These are phyloP conservation scores for Cladosporium colombiae DNA, from an alignment of 2,329 filamentous ascomycete genomes.

Conservation along the genomic window DNA sequence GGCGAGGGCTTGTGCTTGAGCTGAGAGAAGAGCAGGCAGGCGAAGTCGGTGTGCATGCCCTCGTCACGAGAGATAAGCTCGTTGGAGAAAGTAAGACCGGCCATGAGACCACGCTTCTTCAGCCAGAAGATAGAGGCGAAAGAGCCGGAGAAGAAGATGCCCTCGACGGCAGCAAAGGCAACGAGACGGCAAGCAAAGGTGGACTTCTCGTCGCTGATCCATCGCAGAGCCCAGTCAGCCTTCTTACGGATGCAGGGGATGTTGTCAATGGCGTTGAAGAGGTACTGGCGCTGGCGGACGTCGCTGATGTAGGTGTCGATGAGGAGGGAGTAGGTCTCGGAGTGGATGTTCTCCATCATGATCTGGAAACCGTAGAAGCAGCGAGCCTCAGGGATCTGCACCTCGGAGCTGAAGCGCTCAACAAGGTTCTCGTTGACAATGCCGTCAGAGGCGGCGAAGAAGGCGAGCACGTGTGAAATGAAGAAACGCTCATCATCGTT, in stretches of 20 bases:
- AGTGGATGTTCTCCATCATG: conserved; percentile 99
- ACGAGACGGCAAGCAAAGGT: conserved; percentile 95
- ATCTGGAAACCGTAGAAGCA: conserved; percentile 99
- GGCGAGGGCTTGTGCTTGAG: conserved; percentile 87
- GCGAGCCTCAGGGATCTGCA: conserved; percentile 94
- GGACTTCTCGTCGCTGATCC: conserved; percentile 91
- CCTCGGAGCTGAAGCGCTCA: conserved; percentile 94
- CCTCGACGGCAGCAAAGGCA: conserved; percentile 95
- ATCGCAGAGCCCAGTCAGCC: conserved; percentile 94
- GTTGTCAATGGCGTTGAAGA: conserved; percentile 98
- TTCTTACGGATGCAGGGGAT: conserved; percentile 98
- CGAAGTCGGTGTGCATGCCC: conserved; percentile 98
- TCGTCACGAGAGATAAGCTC: conserved; percentile 99
- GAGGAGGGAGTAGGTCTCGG: conserved; percentile 97
- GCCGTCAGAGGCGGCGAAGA: conserved; percentile 97
- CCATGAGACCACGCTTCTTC: conserved; percentile 99
- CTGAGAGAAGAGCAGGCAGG: conserved; percentile 96
- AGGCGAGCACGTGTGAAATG: conserved; percentile 96
- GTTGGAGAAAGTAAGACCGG: conserved; percentile 97
- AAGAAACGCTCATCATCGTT: conserved; percentile 98
- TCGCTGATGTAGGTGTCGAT: conserved; percentile 99
- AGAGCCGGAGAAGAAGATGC: conserved; percentile 99
- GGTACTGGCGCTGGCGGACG: conserved; percentile 85
- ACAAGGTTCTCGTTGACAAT: conserved; percentile 99
- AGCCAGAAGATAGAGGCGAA: conserved; percentile 99